phyloP scores from a whole-genome alignment of 495 filamentous ascomycete genomes.

The Collariella sp. region DNA sequence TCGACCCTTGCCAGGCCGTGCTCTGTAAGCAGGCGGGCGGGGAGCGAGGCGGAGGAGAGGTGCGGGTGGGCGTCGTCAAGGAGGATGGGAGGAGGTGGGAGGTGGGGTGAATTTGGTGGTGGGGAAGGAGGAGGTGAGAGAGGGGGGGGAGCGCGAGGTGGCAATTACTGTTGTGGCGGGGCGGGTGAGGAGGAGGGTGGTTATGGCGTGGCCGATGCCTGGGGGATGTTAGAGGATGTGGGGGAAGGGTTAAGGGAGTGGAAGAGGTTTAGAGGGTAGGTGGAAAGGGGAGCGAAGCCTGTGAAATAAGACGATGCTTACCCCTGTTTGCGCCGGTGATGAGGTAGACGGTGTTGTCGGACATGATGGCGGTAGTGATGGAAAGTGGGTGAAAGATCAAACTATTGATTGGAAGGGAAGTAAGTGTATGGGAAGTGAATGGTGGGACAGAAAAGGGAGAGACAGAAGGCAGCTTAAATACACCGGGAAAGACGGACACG shows the following conservation, averaged over 20 bases:
- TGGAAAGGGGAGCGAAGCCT: not conserved
- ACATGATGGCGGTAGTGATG: constrained; percentile 2
- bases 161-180: constrained; percentile 44
- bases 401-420: not conserved
- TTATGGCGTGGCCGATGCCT: constrained; percentile 43
- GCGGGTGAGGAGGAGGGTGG: constrained; percentile 30
- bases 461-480: constrained; percentile 1
- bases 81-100: constrained; percentile 27
- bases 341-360: constrained; percentile 27
- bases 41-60: constrained; percentile 23
- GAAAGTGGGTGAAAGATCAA: not conserved
- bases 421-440: not conserved
- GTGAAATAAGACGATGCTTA: constrained; percentile 6
- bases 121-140: constrained; percentile 20
- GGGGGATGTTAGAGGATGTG: not conserved
- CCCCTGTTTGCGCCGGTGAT: constrained; percentile 38
- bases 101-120: constrained; percentile 16
- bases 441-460: not conserved
- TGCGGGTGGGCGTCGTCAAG: constrained; percentile 24
- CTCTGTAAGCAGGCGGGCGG: constrained; percentile 10
- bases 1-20: constrained; percentile 34
- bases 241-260: not conserved
- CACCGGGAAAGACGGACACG: not conserved
- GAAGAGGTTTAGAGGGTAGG: not conserved
- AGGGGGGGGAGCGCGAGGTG: constrained; percentile 31